Evolutionary conservation across 2,329 filamentous ascomycete species (phyloP), one percentile per base, ranked within the genome.

Genomic region (Fusarium pilosicola): DNA sequence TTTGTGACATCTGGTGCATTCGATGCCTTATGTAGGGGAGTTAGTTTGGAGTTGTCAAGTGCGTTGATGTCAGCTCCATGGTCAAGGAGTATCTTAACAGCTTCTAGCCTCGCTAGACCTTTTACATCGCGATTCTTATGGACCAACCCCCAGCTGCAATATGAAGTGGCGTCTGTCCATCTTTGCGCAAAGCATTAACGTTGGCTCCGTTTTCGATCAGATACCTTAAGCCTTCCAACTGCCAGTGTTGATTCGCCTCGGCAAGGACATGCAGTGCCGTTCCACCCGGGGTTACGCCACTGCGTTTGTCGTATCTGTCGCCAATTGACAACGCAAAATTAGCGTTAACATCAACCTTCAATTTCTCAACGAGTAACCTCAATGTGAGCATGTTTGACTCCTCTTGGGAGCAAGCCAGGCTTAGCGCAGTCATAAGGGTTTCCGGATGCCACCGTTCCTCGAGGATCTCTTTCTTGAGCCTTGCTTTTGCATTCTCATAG

Each of bases 261-360:
- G 75, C 75, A 5, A 77, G 62, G 1, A 74, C 11, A 49, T 77
- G 75, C 2, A 77, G 62, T 20, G 72, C 74, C 5, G 69, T 76
- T 3, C 49, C 57, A 20, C 73, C 71, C 14, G 46, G 39, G 14
- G 24, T 18, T 6, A 57, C 39, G 4, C 60, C 28, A 1, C 20
- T 5, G 3, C 6, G 45, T 5, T 13, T 22, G 6, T 26, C 6
- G 6, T 28, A n/a, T 15, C 6, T 8, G 5, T 66, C 28, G 4
- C 11, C 20, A 3, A 24, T 30, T 3, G 3, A 4, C 14, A 30
- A 28, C 6, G 58, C 65, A 26, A 20, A 58, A 2, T 24, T 68
- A 1, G 13, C 52, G 36, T 77, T 75, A 15, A 76, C 48, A 7
- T 77, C 67, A 1, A 77, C 61, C 8, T 66, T 48, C 5, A 77